Conservation (phyloP, 164 flowering plant species). For the Amborella trichopoda region DNA sequence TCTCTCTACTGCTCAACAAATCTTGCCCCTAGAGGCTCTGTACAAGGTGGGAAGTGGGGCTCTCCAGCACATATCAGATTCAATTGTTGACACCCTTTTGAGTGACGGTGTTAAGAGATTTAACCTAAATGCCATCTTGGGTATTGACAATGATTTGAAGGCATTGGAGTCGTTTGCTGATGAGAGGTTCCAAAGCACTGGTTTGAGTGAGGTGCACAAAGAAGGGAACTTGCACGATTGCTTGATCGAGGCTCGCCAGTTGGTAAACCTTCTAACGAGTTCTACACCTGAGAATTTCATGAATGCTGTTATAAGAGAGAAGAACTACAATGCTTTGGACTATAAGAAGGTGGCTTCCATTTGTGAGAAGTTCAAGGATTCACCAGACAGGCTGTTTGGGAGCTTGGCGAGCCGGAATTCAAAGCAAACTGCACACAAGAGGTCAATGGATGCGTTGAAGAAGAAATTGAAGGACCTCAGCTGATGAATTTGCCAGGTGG, state of each 20-base stretch:
- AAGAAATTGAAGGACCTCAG: conserved; percentile 75
- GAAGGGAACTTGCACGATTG: conserved; percentile 53
- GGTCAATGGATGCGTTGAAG: conserved; percentile 78
- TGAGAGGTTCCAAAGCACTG: conserved; percentile 51
- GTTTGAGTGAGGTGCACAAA: conserved; percentile 48
- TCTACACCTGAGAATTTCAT: conserved; percentile 82
- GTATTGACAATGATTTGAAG: conserved; percentile 54
- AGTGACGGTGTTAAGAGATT: conserved; percentile 80
- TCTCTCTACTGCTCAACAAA: conserved; percentile 77
- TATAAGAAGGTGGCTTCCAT: conserved; percentile 64
- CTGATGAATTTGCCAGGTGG: too few relatives aligned
- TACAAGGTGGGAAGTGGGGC: conserved; percentile 73
- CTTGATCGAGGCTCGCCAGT: conserved; percentile 69
- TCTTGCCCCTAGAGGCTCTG: conserved; percentile 68
- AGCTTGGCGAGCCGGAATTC: conserved; percentile 63
- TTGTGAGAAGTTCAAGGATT: conserved; percentile 76
- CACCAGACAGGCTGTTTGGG: conserved; percentile 80
- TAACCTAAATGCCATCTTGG: conserved; percentile 53
- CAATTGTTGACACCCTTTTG: conserved; percentile 53
- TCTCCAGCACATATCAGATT: conserved; percentile 60
- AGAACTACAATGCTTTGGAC: conserved; percentile 57
- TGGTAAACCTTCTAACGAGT: conserved; percentile 71
- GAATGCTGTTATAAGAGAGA: conserved; percentile 86
- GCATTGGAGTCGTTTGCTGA: conserved; percentile 68
- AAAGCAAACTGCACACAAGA: conserved; percentile 67